These are phyloP conservation scores for Phytophthora megakarya DNA, from an alignment of 352 stramenopile genomes.

Conservation along the genomic window DNA sequence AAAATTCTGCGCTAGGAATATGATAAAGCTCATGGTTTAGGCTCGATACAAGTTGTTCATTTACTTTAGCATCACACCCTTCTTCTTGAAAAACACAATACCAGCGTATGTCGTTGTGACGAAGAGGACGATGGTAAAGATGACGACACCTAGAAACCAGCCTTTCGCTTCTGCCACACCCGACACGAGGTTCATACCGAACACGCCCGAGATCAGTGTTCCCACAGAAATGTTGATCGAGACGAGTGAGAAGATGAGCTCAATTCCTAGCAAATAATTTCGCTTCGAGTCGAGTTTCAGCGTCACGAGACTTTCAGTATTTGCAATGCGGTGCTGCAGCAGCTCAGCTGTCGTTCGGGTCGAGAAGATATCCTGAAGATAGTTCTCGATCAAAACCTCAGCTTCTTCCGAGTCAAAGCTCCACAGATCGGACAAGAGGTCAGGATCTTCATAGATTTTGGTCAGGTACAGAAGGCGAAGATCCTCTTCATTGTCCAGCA, in stretches of 20 bases:
- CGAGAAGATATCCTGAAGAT: conserved; percentile 77
- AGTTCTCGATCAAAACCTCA: conserved; percentile 68
- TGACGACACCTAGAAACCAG: conserved; percentile 44
- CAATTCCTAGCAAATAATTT: conserved; percentile 60
- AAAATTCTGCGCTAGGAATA: too few relatives aligned
- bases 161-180: conserved; percentile 26
- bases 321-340: conserved; percentile 66
- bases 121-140: conserved; percentile 38
- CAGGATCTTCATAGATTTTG: conserved; percentile 55
- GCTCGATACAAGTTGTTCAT: neutral
- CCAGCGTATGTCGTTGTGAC: conserved; percentile 29
- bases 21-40: too few relatives aligned
- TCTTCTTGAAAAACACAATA: conserved; percentile 32
- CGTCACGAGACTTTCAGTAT: conserved; percentile 71
- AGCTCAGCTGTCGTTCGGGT: conserved; percentile 63
- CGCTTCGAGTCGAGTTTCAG: conserved; percentile 71
- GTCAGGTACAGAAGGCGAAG: conserved; percentile 59
- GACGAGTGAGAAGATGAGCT: conserved; percentile 42
- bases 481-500: conserved; percentile 68
- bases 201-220: conserved; percentile 37
- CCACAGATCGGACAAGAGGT: conserved; percentile 48
- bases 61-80: conserved; percentile 37
- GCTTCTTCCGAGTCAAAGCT: conserved; percentile 72
- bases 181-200: conserved; percentile 45
- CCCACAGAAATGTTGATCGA: conserved; percentile 40